Base-by-base conservation (phyloP, 1,139 yeast species). In the Tardiomyces digboiensis region DNA sequence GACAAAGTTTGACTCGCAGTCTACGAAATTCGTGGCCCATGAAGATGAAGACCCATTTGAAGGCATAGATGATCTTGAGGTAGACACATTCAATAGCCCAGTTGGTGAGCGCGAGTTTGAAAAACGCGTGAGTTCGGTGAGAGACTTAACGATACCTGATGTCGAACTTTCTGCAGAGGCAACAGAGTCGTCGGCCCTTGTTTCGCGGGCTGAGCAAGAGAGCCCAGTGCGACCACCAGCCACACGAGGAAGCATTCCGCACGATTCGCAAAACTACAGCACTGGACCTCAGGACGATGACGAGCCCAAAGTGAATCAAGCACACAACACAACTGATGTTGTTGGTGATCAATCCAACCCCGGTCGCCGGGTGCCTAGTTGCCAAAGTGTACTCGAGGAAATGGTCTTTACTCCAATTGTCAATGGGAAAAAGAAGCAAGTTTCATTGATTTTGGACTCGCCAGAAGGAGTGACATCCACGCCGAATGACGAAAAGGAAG, bases 41-140 rank as follows among this genome's bases (percentile, higher is more conserved):
- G 45, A 44, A 6, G 52, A 53, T 3, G 45, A 46, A 2, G 56
- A 53, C 29, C 53, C 52, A 14, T 57, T 58, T 47, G 54, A 52
- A n/a, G 62, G 57, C 2, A 57, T 59, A 40, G 61, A 57, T 2
- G 61, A 58, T 42, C 49, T 55, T 10, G 47, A 52, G 7, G 53
- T 51, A 3, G 40, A 26, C 8, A 42, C 36, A 7, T 22, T 12
- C 26, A 12, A 22, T 12, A 12, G 26, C 26, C 12, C 26, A 12
- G 7, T 22, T 12, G 16, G 14, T n/a, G 33, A 26, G 16, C 5
- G 5, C 8, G 33, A 26, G 5, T 26, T 26, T 8, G 33, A n/a
- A 4, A 26, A 26, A 16, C 33, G 33, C 10, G 33, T 26, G 16
- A 26, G 33, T 16, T 26, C 33, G 5, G 33, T 26, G 8, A n/a